Evolutionary conservation across 2,329 filamentous ascomycete species (phyloP), one percentile per base, ranked within the genome.

Genomic region (Xylaria sp.): DNA sequence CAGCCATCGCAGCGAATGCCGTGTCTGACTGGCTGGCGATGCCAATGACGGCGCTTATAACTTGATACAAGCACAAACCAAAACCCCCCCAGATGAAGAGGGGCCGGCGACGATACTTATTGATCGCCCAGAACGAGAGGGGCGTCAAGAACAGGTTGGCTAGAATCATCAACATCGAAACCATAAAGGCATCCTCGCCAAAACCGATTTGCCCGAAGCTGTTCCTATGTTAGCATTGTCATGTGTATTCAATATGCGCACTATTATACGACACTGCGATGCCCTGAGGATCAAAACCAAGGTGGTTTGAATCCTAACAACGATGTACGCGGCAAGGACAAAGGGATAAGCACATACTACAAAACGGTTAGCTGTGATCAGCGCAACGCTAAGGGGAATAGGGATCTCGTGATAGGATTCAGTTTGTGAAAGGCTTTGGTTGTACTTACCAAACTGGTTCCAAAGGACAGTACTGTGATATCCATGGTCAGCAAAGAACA

Each of bases 121-220:
- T 92, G 63, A 96, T 86, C 18, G 88, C 88, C 78, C 82, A 96
- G 84, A 96, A 96, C 35, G 91, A 94, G 69, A 95, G 75, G 0
- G 91, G 91, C 1, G 92, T 96, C 46, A 90, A 93, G 76, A 77
- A 82, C 63, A 94, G 90, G 78, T 96, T 96, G 79, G 96, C 90
- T 57, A 94, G 83, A 64, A 89, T 94, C 74, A 91, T 93, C 78
- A 96, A 83, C 71, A 96, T 81, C 60, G 87, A 89, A 72, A 94
- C 92, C 68, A 95, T 75, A 83, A 96, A 96, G 49, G 84, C 80
- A 80, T 96, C 88, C 63, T 72, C 67, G 69, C 95, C 91, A 68
- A 89, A 88, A 66, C 88, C 88, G 35, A 89, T 87, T 23, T 86
- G 85, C 76, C 89, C 76, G 78, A 96, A 89, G 85, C 58, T 63